Conservation (phyloP, 2,329 filamentous ascomycete genomes). For the Stemphylium lycopersici region DNA sequence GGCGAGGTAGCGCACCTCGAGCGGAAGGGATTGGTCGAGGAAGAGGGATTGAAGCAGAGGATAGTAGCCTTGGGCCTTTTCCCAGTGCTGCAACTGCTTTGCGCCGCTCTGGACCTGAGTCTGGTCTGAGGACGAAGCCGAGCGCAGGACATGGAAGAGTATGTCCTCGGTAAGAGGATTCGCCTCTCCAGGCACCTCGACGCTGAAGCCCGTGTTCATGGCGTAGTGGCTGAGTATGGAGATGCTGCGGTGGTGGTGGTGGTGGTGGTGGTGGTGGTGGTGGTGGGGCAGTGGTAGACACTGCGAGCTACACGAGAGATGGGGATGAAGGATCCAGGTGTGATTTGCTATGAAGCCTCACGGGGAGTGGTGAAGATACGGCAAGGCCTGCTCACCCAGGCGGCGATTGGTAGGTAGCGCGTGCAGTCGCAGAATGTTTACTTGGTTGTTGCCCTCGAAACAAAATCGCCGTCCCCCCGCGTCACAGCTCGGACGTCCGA, state of each 20-base stretch:
- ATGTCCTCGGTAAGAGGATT: conserved; percentile 60
- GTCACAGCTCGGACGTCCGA: conserved; percentile 23
- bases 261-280: too few species aligned
- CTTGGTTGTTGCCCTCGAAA: conserved; percentile 4
- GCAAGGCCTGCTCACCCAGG: conserved; percentile 42
- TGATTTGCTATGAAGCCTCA: neutral
- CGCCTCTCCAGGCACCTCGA: conserved; percentile 81
- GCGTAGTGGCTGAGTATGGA: neutral
- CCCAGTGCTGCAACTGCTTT: conserved; percentile 60
- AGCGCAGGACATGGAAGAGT: conserved; percentile 56
- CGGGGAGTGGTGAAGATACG: neutral
- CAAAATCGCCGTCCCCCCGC: conserved; percentile 28
- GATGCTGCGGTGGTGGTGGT: conserved; percentile 16
- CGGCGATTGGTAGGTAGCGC: conserved; percentile 12
- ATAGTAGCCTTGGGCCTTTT: conserved; percentile 56
- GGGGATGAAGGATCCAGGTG: neutral
- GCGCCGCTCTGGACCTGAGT: conserved; percentile 59
- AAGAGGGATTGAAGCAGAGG: conserved; percentile 72
- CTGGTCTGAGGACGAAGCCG: conserved; percentile 55
- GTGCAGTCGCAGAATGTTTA: conserved; percentile 19
- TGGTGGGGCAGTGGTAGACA: conserved; percentile 19
- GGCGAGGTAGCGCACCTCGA: conserved; percentile 83
- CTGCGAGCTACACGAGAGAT: neutral
- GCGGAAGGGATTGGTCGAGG: conserved; percentile 76
- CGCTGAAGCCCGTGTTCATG: conserved; percentile 43